phyloP scores from a whole-genome alignment of 257 asterid species.

The Penstemon barbatus region DNA sequence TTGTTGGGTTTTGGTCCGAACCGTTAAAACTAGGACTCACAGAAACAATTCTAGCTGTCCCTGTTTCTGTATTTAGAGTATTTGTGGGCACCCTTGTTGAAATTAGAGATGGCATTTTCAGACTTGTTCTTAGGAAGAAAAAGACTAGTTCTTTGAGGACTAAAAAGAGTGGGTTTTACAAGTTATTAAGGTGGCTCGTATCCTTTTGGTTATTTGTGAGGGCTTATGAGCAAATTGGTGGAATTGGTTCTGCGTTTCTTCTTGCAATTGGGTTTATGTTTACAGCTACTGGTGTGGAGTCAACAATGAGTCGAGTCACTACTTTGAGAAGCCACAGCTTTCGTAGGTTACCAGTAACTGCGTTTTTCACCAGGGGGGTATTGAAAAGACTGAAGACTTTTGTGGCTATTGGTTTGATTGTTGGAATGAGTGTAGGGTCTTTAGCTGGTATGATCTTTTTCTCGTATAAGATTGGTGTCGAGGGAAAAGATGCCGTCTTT shows the following conservation, averaged over 20 bases:
- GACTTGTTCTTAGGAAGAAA: conserved; percentile 52
- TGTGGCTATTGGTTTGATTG: conserved; percentile 85
- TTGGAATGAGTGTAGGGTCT: conserved; percentile 72
- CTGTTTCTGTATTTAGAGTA: conserved; percentile 73
- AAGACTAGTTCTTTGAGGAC: conserved; percentile 37
- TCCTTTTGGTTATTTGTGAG: conserved; percentile 85
- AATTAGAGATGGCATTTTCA: conserved; percentile 46
- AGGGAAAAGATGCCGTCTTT: conserved; percentile 85
- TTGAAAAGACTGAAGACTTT: conserved; percentile 65
- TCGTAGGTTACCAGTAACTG: conserved; percentile 57
- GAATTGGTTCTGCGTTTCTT: conserved; percentile 56
- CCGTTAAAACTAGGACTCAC: conserved; percentile 86
- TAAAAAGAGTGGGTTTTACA: conserved; percentile 69
- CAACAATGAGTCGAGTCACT: conserved; percentile 70
- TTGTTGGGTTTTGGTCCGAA: conserved; percentile 84
- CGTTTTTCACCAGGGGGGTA: conserved; percentile 75
- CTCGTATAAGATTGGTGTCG: conserved; percentile 84
- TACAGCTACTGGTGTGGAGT: conserved; percentile 54
- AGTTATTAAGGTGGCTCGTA: conserved; percentile 75
- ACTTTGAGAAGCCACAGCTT: conserved; percentile 77
- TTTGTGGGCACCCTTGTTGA: conserved; percentile 83
- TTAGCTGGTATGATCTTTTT: conserved; percentile 71
- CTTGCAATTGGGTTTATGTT: conserved; percentile 72
- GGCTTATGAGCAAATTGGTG: conserved; percentile 75
- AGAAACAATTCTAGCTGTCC: conserved; percentile 79